A percentile compares a stretch with the other conserved stretches of the same genome.
Conservation (phyloP, 2,329 filamentous ascomycete genomes). For the Monilinia laxa region DNA sequence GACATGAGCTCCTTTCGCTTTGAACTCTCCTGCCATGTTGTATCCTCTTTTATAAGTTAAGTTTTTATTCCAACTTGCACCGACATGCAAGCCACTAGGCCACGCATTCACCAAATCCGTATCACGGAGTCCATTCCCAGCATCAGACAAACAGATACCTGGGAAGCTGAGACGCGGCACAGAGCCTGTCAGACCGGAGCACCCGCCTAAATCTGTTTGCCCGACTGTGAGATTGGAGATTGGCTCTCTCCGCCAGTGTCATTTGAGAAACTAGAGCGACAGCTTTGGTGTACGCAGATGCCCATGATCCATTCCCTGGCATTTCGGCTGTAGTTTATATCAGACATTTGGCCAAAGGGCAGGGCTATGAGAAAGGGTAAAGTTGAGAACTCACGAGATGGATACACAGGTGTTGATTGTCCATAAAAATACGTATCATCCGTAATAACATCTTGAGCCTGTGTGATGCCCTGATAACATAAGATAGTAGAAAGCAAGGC, state of each 20-base stretch:
- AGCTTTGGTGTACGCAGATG: constrained; percentile 67
- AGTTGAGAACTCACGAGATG: constrained; percentile 38
- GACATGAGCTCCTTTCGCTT: no score
- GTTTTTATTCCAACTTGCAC: constrained; percentile 50
- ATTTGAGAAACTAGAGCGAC: constrained; percentile 49
- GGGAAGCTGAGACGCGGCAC: neutral
- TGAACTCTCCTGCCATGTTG: no score
- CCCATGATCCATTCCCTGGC: constrained; percentile 50
- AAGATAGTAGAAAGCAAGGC: neutral
- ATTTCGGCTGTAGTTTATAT: constrained; percentile 35
- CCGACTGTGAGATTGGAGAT: neutral
- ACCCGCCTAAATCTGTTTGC: neutral
- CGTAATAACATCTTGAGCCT: constrained; percentile 32
- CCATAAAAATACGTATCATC: constrained; percentile 42
- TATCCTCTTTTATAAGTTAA: constrained; percentile 47
- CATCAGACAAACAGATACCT: neutral
- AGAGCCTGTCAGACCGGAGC: neutral
- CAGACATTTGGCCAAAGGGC: neutral
- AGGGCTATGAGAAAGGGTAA: neutral
- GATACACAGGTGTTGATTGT: constrained; percentile 43
- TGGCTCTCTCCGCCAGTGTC: neutral
- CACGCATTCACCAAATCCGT: no score
- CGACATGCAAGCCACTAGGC: no score
- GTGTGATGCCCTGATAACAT: neutral
- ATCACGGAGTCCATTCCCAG: no score